Evolutionary conservation across 257 asterid genomes (phyloP), one percentile per base, ranked within the genome.

Genomic region (Jasminum sambac): DNA sequence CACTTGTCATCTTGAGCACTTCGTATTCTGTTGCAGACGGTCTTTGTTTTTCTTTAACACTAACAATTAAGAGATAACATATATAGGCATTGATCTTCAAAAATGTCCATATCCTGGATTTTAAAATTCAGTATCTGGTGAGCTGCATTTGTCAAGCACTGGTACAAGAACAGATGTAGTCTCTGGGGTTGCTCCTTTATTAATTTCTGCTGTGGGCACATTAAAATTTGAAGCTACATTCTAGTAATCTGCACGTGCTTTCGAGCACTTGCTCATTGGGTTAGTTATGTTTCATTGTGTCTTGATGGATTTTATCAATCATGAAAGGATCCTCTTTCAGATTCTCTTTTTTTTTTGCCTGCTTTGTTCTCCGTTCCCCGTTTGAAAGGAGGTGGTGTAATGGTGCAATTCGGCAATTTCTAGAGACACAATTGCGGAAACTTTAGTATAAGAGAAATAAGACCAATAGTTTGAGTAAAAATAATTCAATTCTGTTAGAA

Each of bases 181-280:
- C 68, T 43, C 41, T 25, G 60, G 30, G 16, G 48, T 58, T 10
- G 21, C 13, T 24, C 21, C 14, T 78, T 41, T 21, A 44, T 14
- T 38, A 21, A 69, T 63, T 59, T 63, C 40, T 38, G 19, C 60
- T 44, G 4, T 40, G 43, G 59, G 7, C 14, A 38, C 44, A 38
- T 46, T 21, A 55, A 55, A 55, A 21, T 55, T 19, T 19, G 62
- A 55, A 55, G 30, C 34, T 55, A 55, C 34, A 55, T 21, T 55
- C 30, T 74, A 36, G 60, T 52, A 11, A 50, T 0, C 26, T 38
- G 64, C 57, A 40, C 23, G 34, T 42, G 62, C 62, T 55, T 36
- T 72, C 21, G 16, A 62, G 77, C 50, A 21, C 68, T 40, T 62
- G 19, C 41, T 42, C 59, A 55, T 77, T 68, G 67, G 59, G 2